Percentiles rank a stretch among this genome's conserved stretches.
These are phyloP conservation scores for Fraxinus platypoda DNA, from an alignment of 305 asterid genomes.

Conservation along the genomic window DNA sequence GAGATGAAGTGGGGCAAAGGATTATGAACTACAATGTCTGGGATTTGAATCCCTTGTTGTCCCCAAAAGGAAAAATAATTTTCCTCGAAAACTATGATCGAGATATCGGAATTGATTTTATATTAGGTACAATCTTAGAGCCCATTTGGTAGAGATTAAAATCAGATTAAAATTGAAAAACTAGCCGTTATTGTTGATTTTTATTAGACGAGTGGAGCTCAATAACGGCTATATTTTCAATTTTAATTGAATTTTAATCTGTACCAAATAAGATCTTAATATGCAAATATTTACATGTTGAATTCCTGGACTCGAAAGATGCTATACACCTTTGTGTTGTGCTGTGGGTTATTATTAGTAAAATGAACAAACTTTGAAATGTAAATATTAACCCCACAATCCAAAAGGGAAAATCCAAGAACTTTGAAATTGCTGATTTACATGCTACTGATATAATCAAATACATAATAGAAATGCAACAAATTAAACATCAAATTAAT, in stretches of 20 bases:
- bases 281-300: not conserved
- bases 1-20: not conserved
- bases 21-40: not conserved
- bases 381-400: not conserved
- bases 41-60: not conserved
- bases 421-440: not conserved
- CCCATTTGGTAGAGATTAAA: too few species aligned
- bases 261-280: too few species aligned
- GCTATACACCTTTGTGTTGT: not conserved
- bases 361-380: not conserved
- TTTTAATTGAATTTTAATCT: too few species aligned
- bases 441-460: not conserved
- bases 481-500: slow-evolving; percentile 18
- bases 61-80: not conserved
- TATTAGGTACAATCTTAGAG: too few species aligned
- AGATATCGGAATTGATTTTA: not conserved
- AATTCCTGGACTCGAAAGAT: not conserved
- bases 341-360: not conserved
- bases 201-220: too few species aligned
- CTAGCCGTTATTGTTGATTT: too few species aligned
- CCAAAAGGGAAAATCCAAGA: not conserved
- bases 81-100: not conserved
- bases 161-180: too few species aligned
- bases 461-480: not conserved
- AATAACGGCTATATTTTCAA: too few species aligned